Evolutionary conservation across 1,284 basidiomycete species (phyloP).

Genomic region (Pterulicium gracile): DNA sequence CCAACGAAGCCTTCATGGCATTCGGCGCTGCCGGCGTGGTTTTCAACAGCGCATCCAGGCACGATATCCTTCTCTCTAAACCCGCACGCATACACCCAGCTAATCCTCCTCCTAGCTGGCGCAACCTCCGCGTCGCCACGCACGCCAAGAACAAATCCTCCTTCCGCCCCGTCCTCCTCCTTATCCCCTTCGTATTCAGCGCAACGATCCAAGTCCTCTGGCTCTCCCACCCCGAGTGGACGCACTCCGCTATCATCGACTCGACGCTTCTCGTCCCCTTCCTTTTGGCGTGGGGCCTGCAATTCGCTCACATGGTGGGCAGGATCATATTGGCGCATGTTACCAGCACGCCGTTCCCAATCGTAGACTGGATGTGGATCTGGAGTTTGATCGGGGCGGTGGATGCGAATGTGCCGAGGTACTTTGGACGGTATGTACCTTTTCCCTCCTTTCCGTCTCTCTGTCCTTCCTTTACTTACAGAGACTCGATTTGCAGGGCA

Average conservation of each 20-base stretch:
- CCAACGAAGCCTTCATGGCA: constrained; percentile 86
- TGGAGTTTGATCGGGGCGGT: constrained; percentile 71
- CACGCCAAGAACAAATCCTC: constrained; percentile 24
- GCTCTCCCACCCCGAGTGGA: constrained; percentile 60
- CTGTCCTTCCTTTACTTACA: neutral
- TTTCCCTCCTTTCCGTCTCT: constrained; percentile 9
- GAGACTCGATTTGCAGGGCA: constrained; percentile 24
- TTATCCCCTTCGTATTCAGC: constrained; percentile 74
- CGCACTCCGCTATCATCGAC: constrained; percentile 44
- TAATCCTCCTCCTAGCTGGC: constrained; percentile 42
- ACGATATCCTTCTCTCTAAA: constrained; percentile 8
- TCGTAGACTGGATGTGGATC: constrained; percentile 82
- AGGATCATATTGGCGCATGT: constrained; percentile 92
- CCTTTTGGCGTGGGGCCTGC: constrained; percentile 81
- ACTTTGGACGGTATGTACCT: constrained; percentile 51
- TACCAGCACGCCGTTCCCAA: constrained; percentile 76
- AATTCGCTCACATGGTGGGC: constrained; percentile 82
- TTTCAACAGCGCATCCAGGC: constrained; percentile 77
- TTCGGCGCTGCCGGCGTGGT: constrained; percentile 68
- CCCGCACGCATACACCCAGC: constrained; percentile 3
- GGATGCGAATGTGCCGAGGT: constrained; percentile 68
- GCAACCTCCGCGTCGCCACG: constrained; percentile 59
- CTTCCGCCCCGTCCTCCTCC: constrained; percentile 56
- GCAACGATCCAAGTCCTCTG: constrained; percentile 67
- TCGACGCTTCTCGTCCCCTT: constrained; percentile 77